These are phyloP conservation scores for Gliomastix tumulicola DNA, from an alignment of 2,329 filamentous ascomycete genomes.

Conservation along the genomic window DNA sequence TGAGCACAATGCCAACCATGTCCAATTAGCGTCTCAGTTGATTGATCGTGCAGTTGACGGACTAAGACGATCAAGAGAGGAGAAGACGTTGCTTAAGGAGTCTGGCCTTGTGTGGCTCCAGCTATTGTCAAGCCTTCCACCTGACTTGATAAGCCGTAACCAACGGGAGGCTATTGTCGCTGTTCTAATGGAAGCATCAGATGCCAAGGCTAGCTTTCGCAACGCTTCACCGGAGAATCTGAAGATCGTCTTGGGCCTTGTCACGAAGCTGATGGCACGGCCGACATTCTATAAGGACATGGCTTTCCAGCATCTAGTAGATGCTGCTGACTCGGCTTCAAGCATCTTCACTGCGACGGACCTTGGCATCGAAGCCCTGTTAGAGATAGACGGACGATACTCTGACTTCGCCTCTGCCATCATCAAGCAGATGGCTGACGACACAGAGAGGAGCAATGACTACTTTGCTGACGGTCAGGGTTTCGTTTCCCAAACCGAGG, in stretches of 20 bases:
- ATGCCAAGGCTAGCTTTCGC: conserved; percentile 5
- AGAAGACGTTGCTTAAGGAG: conserved; percentile 21
- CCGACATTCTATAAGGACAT: conserved; percentile 44
- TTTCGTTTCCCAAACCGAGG: conserved; percentile 5
- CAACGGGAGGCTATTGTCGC: conserved; percentile 36
- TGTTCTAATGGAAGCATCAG: conserved; percentile 10
- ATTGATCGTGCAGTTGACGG: conserved; percentile 21
- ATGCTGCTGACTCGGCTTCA: conserved; percentile 21
- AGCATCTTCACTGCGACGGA: background rate
- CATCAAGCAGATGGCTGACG: conserved; percentile 35
- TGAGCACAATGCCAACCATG: conserved; percentile 27
- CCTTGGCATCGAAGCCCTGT: conserved; percentile 12
- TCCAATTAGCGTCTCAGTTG: conserved; percentile 20
- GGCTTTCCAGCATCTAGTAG: conserved; percentile 27
- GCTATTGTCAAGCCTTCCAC: conserved; percentile 23
- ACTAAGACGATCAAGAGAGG: conserved; percentile 17
- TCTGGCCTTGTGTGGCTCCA: conserved; percentile 19
- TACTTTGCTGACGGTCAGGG: conserved; percentile 24
- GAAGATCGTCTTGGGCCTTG: conserved; percentile 33
- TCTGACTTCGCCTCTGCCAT: conserved; percentile 20
- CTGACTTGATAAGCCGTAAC: conserved; percentile 30
- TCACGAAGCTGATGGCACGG: conserved; percentile 41
- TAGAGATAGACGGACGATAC: conserved; percentile 24
- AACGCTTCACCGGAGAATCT: conserved; percentile 18
- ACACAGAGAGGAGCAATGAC: conserved; percentile 30